Conservation (phyloP, 2,329 filamentous ascomycete genomes). For the Scleromitrula shiraiana region DNA sequence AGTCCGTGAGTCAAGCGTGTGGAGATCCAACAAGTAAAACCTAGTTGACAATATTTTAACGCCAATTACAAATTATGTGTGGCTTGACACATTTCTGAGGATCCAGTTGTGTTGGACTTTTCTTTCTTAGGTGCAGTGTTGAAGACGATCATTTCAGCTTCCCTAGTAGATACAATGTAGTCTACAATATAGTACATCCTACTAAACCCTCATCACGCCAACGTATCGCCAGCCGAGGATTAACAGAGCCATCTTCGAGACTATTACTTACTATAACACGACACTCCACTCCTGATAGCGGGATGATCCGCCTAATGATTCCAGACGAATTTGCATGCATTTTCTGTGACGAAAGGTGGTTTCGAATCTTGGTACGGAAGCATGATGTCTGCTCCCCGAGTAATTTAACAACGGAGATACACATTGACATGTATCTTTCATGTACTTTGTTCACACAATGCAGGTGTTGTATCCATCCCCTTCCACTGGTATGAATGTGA, state of each 20-base stretch:
- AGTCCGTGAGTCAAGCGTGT: constrained; percentile 7
- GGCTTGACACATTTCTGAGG: too few relatives aligned
- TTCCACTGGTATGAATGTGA: too few relatives aligned
- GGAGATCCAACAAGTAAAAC: too few relatives aligned
- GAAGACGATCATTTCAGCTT: too few relatives aligned
- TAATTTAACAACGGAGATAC: constrained; percentile 14
- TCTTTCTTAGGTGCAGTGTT: too few relatives aligned
- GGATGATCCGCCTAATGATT: constrained; percentile 7
- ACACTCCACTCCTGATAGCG: constrained; percentile 2
- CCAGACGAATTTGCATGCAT: constrained; percentile 3
- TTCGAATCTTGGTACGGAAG: constrained; percentile 25
- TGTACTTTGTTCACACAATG: constrained; percentile 15
- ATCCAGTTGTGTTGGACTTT: too few relatives aligned
- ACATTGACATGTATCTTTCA: constrained; percentile 8
- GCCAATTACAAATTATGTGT: too few relatives aligned
- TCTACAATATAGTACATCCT: too few relatives aligned
- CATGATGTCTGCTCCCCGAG: constrained; percentile 22
- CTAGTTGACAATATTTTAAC: too few relatives aligned
- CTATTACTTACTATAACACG: not conserved
- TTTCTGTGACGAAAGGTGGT: constrained; percentile 1
- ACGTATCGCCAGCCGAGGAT: constrained; percentile 1
- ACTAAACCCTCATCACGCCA: not conserved
- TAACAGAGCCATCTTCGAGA: not conserved
- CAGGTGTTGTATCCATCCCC: constrained; percentile 3
- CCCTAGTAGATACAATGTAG: too few relatives aligned